phyloP scores from a whole-genome alignment of 345 rosid species.

The Pistacia integerrima region DNA sequence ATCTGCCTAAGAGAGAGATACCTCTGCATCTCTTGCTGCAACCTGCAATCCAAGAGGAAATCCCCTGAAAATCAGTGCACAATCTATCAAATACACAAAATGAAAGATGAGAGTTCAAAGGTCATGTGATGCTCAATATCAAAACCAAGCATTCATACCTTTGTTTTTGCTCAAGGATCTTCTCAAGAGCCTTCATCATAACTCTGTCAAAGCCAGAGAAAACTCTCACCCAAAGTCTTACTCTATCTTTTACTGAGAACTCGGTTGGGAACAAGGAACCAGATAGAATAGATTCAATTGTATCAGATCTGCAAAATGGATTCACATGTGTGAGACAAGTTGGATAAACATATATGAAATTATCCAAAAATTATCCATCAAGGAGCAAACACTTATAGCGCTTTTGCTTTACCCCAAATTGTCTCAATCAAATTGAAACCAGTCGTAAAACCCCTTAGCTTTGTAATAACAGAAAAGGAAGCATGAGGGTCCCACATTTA shows the following conservation, averaged over 20 bases:
- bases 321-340: constrained; percentile 20
- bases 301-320: constrained; percentile 79
- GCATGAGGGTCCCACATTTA: background rate
- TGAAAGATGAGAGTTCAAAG: constrained; percentile 16
- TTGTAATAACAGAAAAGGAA: constrained; percentile 4
- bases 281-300: constrained; percentile 72
- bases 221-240: constrained; percentile 73
- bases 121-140: constrained; percentile 21
- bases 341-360: background rate
- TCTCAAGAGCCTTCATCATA: constrained; percentile 88
- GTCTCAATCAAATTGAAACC: background rate
- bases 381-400: constrained; percentile 7
- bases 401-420: constrained; percentile 1
- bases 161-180: constrained; percentile 91
- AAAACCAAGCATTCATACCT: constrained; percentile 51
- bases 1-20: constrained; percentile 77
- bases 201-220: constrained; percentile 80
- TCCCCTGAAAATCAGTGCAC: constrained; percentile 37
- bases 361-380: background rate
- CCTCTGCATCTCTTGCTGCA: constrained; percentile 96
- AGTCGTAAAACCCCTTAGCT: background rate
- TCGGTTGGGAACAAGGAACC: constrained; percentile 68
- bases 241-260: constrained; percentile 64
- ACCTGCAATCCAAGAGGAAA: constrained; percentile 67
- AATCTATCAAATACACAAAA: constrained; percentile 35